Percentiles rank a stretch among this genome's conserved stretches.
These are phyloP conservation scores for Rutstroemia sp. DNA, from an alignment of 2,329 filamentous ascomycete genomes.

Conservation along the genomic window DNA sequence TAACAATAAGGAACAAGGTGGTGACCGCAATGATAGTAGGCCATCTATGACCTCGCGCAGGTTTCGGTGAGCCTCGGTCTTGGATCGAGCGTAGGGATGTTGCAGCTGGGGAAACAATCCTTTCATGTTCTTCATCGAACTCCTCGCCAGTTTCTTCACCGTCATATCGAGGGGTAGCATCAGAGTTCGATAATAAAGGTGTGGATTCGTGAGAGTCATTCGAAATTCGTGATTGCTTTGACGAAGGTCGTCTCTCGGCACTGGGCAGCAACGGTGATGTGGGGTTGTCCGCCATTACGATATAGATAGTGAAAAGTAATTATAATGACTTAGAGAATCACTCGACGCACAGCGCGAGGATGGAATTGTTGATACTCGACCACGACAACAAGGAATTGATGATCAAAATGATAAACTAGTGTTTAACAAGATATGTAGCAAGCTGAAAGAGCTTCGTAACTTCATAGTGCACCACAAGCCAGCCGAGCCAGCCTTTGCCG, in stretches of 20 bases:
- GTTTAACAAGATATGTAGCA: neutral
- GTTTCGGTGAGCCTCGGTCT: slow-evolving; percentile 23
- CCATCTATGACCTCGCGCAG: slow-evolving; percentile 50
- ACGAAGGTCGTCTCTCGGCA: slow-evolving; percentile 6
- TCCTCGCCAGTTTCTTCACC: slow-evolving; percentile 22
- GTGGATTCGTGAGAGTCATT: slow-evolving; percentile 26
- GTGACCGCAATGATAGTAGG: slow-evolving; percentile 69
- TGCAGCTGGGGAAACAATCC: slow-evolving; percentile 28
- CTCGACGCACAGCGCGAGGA: slow-evolving; percentile 9
- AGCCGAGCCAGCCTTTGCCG: neutral
- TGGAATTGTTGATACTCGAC: neutral
- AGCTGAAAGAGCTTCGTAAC: neutral
- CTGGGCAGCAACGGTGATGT: slow-evolving; percentile 7
- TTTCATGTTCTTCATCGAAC: slow-evolving; percentile 14
- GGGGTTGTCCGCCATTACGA: slow-evolving; percentile 3
- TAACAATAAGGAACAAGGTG: slow-evolving; percentile 52
- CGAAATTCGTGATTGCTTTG: slow-evolving; percentile 5
- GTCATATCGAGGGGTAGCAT: slow-evolving; percentile 27
- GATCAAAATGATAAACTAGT: neutral
- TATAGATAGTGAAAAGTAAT: neutral
- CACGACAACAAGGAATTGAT: neutral
- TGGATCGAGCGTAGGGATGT: slow-evolving; percentile 31
- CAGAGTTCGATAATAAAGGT: slow-evolving; percentile 29
- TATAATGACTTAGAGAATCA: neutral
- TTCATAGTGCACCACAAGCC: neutral